Base-by-base conservation (phyloP, 2,329 filamentous ascomycete genomes). In the Furcasterigmium sp. region DNA sequence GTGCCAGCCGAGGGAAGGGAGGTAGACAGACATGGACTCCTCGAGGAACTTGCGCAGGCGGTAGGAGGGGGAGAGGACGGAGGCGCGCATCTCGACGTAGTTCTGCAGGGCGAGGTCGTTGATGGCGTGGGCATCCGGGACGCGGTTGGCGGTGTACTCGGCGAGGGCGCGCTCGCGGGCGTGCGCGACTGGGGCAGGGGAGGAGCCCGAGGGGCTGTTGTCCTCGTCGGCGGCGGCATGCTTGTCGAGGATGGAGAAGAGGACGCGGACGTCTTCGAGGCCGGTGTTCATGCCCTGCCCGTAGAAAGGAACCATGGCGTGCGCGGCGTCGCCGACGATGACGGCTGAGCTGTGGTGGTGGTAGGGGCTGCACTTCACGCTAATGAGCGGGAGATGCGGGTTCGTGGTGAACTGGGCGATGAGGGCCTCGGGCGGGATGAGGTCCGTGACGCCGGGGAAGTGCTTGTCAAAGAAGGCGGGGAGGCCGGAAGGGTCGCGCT, bases 221-320 rank as follows among this genome's bases (percentile, higher is more conserved):
- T 65, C 60, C 20, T 70, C 62, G 41, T 73, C 74, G 42, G 64
- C 64, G 36, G 28, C 61, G 63, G 2, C 73, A 51, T 90, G 73
- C 52, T 79, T 77, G 64, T 96, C 91, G 2, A 97, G 72, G 35
- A 85, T 74, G 1, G 83, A 80, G 64, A 95, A 98, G 1, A 98
- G 77, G 5, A 95, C 82, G 8, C 86, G 82, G 11, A 98, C 90
- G 56, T 96, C 91, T 67, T 98, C 93, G 34, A 98, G 79, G 1
- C 93, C 93, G 0, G 93, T 87, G 58, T 98, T 98, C 83, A 98
- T 94, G 29, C 93, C 93, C 63, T 98, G 93, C 0, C 93, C 93
- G 62, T 97, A 98, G 65, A 98, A 98, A 0, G 93, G 93, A 0
- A 98, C 90, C 84, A 98, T 96, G 45, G 94, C 93, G 61, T 98